A percentile compares a stretch with the other conserved stretches of the same genome.
Conservation (phyloP, 768 basidiomycete species). For the Neoboletus subvelutipes region DNA sequence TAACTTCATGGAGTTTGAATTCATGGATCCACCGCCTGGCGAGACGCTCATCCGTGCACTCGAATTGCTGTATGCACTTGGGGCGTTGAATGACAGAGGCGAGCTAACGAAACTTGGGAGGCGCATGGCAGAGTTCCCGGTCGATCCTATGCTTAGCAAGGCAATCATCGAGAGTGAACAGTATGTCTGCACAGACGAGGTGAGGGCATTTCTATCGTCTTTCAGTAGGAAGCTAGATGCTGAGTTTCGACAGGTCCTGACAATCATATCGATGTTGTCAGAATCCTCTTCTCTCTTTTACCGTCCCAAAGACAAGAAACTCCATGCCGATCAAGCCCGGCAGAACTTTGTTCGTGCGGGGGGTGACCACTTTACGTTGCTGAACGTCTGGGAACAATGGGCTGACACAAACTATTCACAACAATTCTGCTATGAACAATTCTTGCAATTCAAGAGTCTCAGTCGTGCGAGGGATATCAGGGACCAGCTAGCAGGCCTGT, state of each 20-base stretch:
- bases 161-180: conserved; percentile 94
- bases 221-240: neutral
- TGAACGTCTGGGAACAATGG: conserved; percentile 99
- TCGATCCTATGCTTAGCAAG: conserved; percentile 97
- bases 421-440: conserved; percentile 95
- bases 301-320: conserved; percentile 96
- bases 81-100: conserved; percentile 93
- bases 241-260: conserved; percentile 63
- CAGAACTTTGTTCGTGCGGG: conserved; percentile 95
- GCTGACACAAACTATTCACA: conserved; percentile 96
- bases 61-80: conserved; percentile 91
- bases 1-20: conserved; percentile 97
- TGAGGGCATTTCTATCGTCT: conserved; percentile 33
- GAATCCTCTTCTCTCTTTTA: conserved; percentile 96
- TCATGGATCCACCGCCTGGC: conserved; percentile 96
- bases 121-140: conserved; percentile 98
- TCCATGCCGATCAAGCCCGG: conserved; percentile 96
- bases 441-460: conserved; percentile 91
- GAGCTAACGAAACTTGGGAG: conserved; percentile 97
- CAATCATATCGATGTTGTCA: conserved; percentile 95
- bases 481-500: conserved; percentile 90
- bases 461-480: conserved; percentile 95
- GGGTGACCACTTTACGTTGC: conserved; percentile 95
- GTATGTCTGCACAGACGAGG: conserved; percentile 95
- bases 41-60: conserved; percentile 96